A percentile compares a stretch with the other conserved stretches of the same genome.
Conservation (phyloP, 1,284 basidiomycete species). For the Apiotrichum sp. region DNA sequence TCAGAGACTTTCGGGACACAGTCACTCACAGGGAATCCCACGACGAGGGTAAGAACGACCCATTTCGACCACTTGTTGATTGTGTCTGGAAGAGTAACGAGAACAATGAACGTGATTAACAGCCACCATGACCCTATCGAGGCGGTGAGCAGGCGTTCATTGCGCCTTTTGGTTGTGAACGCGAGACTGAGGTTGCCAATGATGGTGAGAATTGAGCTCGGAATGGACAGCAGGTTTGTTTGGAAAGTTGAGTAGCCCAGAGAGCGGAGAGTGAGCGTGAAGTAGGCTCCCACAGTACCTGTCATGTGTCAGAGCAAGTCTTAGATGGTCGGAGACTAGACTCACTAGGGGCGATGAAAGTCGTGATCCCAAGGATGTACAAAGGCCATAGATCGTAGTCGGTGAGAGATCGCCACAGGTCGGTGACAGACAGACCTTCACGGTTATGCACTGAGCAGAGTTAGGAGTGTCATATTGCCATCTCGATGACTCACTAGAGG, state of each 20-base stretch:
- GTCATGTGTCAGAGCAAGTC: too few species aligned
- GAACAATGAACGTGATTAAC: slow-evolving; percentile 26
- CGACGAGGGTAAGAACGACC: slow-evolving; percentile 16
- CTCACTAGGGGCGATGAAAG: slow-evolving; percentile 16
- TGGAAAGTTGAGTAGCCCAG: slow-evolving; percentile 42
- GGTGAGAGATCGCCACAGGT: slow-evolving; percentile 29
- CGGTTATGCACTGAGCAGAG: slow-evolving; percentile 46
- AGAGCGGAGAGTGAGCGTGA: slow-evolving; percentile 17
- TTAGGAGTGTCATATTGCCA: too few species aligned
- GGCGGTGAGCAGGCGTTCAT: slow-evolving; percentile 21
- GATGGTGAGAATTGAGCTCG: slow-evolving; percentile 33
- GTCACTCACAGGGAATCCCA: slow-evolving; percentile 12
- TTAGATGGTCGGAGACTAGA: neutral
- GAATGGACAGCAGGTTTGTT: slow-evolving; percentile 45
- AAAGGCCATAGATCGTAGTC: slow-evolving; percentile 48
- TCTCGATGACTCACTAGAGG: slow-evolving; percentile 1
- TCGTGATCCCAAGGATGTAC: slow-evolving; percentile 35
- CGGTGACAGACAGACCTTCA: slow-evolving; percentile 32
- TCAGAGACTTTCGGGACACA: neutral
- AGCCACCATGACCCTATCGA: slow-evolving; percentile 27
- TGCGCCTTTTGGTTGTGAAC: slow-evolving; percentile 23
- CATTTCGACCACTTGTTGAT: slow-evolving; percentile 21
- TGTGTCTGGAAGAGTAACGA: slow-evolving; percentile 22
- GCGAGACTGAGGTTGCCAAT: slow-evolving; percentile 35
- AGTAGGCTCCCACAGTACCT: slow-evolving; percentile 31